A percentile compares a stretch with the other conserved stretches of the same genome.
Evolutionary conservation across 176 grass and related monocot genomes (phyloP).

Genomic region (Phyllostachys edulis): DNA sequence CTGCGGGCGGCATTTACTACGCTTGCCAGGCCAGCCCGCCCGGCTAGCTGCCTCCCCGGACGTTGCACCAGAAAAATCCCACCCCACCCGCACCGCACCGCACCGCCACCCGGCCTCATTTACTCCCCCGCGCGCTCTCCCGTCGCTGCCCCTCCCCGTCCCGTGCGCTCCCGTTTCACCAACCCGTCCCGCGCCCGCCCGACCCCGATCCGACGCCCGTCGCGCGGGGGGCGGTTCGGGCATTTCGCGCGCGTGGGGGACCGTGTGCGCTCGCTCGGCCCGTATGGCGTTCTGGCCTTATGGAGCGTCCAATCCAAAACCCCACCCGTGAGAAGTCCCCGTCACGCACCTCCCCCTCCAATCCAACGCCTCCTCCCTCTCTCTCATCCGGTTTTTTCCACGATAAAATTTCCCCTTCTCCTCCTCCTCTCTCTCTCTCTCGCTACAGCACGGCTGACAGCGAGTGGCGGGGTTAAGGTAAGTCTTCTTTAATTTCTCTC

Average conservation of each 20-base stretch:
- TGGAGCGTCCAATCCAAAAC: background rate
- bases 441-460: constrained; percentile 36
- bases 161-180: background rate
- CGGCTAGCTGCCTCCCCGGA: background rate
- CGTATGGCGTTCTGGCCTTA: background rate
- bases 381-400: constrained; percentile 1
- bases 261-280: background rate
- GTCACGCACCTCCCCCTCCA: constrained; percentile 12
- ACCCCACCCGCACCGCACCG: background rate
- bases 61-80: background rate
- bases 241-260: background rate
- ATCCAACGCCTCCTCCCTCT: background rate
- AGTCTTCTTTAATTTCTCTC: background rate
- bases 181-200: background rate
- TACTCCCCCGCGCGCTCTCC: background rate
- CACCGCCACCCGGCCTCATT: background rate
- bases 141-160: background rate
- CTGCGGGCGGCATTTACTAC: background rate
- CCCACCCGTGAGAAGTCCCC: constrained; percentile 44
- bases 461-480: background rate
- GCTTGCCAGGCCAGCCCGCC: background rate
- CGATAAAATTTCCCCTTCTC: background rate
- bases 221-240: background rate
- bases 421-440: background rate
- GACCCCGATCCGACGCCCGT: too few relatives aligned